phyloP scores from a whole-genome alignment of 441 rosid species.

The Syzygium malaccense region DNA sequence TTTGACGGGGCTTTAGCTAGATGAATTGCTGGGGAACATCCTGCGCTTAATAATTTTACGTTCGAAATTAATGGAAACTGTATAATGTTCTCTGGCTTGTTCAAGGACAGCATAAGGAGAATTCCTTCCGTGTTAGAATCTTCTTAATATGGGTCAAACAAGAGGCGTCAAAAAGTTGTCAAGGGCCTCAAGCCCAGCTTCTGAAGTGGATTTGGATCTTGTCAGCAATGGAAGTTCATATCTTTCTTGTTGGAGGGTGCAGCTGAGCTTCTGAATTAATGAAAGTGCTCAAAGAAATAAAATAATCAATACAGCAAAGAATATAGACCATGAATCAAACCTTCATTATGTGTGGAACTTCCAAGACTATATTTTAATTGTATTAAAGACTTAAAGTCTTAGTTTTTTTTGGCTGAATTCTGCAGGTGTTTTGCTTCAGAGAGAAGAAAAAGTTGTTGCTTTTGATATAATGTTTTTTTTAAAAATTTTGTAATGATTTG shows the following conservation, averaged over 20 bases:
- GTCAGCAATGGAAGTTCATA: background rate
- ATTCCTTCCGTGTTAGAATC: background rate
- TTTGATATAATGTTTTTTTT: background rate
- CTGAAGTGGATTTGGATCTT: background rate
- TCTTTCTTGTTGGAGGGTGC: background rate
- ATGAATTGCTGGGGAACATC: background rate
- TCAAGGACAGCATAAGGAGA: background rate
- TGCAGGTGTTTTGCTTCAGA: background rate
- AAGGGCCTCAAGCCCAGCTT: background rate
- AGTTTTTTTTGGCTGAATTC: background rate
- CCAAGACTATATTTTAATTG: background rate
- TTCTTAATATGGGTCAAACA: background rate
- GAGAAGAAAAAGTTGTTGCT: background rate
- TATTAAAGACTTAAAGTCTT: background rate
- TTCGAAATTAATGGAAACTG: background rate
- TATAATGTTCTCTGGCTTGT: background rate
- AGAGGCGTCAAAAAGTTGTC: background rate
- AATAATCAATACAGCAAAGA: background rate
- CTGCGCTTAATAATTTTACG: background rate
- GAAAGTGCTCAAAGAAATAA: background rate
- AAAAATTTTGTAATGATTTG: background rate
- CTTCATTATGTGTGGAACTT: background rate
- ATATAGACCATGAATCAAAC: background rate
- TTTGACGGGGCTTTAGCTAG: background rate
- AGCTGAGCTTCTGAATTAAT: background rate